Evolutionary conservation across 306 rosid genomes (phyloP).

Genomic region (Trichosanthes truncata): DNA sequence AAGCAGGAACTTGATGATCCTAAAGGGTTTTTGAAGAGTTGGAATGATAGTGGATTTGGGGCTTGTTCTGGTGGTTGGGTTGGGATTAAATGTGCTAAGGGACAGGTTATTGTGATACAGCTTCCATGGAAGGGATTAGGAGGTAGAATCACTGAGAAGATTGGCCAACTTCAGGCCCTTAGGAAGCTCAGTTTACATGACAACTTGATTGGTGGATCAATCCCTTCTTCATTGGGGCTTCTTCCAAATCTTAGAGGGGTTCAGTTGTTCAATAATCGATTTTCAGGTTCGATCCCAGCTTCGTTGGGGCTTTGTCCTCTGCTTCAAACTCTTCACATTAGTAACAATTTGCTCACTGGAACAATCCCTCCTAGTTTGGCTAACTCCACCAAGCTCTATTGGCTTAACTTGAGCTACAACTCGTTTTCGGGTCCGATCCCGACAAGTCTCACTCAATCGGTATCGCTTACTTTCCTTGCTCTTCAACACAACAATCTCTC

Average conservation of each 20-base stretch:
- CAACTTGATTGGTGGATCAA: constrained; percentile 54
- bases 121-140: constrained; percentile 82
- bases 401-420: constrained; percentile 65
- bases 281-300: constrained; percentile 65
- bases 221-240: constrained; percentile 65
- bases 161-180: constrained; percentile 67
- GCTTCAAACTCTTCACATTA: constrained; percentile 72
- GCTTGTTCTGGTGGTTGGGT: constrained; percentile 87
- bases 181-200: constrained; percentile 85
- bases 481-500: constrained; percentile 71
- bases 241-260: constrained; percentile 75
- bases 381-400: constrained; percentile 55
- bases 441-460: constrained; percentile 22
- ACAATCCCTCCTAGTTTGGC: constrained; percentile 53
- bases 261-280: constrained; percentile 62
- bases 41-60: constrained; percentile 81
- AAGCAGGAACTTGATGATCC: constrained; percentile 75
- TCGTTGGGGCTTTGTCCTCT: constrained; percentile 59
- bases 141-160: constrained; percentile 56
- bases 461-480: constrained; percentile 42
- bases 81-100: constrained; percentile 91
- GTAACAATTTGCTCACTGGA: constrained; percentile 53
- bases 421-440: constrained; percentile 63
- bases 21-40: constrained; percentile 63
- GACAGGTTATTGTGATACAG: constrained; percentile 80